Base-by-base conservation (phyloP, 2,329 filamentous ascomycete genomes). In the Colletotrichum shisoi region DNA sequence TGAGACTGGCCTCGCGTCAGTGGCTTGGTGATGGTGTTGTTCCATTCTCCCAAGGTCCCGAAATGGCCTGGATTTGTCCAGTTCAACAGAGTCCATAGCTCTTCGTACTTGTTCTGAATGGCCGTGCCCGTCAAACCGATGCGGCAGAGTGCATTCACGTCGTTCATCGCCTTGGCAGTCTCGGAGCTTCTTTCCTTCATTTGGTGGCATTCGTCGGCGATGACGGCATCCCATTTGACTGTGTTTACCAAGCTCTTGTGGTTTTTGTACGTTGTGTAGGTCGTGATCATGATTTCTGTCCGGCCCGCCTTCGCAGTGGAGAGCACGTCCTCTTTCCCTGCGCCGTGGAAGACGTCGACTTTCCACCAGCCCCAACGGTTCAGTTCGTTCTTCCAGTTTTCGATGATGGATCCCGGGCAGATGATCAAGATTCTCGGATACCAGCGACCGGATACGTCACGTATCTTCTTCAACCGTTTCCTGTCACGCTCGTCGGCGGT, bases 31-130 rank as follows among this genome's bases (percentile, higher is more conserved):
- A 99, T 92, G 44, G 86, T 88, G 21, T 85, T 83, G 73, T 88
- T 90, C 95, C 95, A 99, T 48, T 91, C 91, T 5, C 85, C 81
- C 11, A 91, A 73, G 0, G 82, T 83, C 17, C 86, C 86, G 62
- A 89, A 85, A 53, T 84, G 79, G 0, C 93, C 94, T 0, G 95
- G 95, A 72, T 96, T 95, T 0, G 93, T 94, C 95, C 95, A 99
- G 75, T 99, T 96, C 3, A 99, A 82, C 0, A 99, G 82, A 0
- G 93, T 96, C 94, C 94, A 99, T 0, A 99, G 84, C 76, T 99
- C 95, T 75, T 97, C 93, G 76, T 99, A 99, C 71, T 92, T 95
- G 77, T 99, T 99, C 75, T 99, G 95, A 51, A 99, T 97, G 0
- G 94, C 94, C 0, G 95, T 99, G 2, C 95, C 95, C 0, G 94